Conservation (phyloP, 192 early-diverging fungal species). For the Geranomyces variabilis region DNA sequence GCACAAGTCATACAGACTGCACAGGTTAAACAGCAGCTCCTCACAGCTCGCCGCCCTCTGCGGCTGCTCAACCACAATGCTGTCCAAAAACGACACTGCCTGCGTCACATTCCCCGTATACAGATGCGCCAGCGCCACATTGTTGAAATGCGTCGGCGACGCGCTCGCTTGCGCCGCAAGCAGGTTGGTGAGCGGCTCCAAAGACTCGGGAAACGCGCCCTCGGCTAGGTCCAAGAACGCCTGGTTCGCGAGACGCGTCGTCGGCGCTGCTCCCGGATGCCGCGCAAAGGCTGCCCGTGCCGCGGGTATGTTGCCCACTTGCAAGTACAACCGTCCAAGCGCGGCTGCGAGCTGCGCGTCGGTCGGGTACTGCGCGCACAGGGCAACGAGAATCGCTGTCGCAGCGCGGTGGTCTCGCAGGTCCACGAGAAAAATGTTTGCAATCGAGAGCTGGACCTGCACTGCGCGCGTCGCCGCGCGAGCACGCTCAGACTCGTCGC, state of each 20-base stretch:
- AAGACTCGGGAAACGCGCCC: conserved; percentile 25
- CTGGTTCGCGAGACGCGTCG: conserved; percentile 31
- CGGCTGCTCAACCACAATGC: conserved; percentile 38
- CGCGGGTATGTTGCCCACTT: conserved; percentile 38
- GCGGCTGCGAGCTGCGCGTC: conserved; percentile 33
- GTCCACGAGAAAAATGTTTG: conserved; percentile 35
- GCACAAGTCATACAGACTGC: conserved; percentile 48
- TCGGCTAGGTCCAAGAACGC: conserved; percentile 39
- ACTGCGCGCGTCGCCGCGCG: not conserved
- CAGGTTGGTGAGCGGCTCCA: conserved; percentile 35
- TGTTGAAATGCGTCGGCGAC: conserved; percentile 40
- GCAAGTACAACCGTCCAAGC: conserved; percentile 43
- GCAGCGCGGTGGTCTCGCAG: conserved; percentile 37
- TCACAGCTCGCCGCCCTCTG: conserved; percentile 24
- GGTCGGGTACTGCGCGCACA: not conserved
- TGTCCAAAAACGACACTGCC: conserved; percentile 45
- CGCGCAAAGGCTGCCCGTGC: conserved; percentile 19
- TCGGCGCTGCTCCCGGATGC: conserved; percentile 1
- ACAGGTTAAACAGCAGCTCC: conserved; percentile 49
- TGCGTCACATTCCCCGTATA: conserved; percentile 50
- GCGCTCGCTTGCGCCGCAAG: not conserved
- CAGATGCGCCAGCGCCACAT: conserved; percentile 48
- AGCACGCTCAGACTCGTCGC: not conserved
- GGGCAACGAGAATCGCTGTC: conserved; percentile 18
- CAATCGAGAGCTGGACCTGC: conserved; percentile 33